Base-by-base conservation (phyloP, 345 rosid species). In the Cardiospermum halicacabum region DNA sequence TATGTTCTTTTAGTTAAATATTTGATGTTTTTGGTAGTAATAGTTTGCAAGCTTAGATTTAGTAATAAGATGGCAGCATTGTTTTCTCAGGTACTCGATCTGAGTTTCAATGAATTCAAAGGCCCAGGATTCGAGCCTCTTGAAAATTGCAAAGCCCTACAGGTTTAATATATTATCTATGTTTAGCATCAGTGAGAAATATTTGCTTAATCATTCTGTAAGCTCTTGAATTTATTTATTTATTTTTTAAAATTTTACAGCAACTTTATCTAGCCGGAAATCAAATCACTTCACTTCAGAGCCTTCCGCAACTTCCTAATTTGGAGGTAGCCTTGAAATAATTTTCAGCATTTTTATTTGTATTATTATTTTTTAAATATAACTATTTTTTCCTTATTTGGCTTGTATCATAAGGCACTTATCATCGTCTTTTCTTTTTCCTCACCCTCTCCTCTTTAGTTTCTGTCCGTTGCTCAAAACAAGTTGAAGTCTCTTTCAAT, bases 111-210 rank as follows among this genome's bases (percentile, higher is more conserved):
- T 85, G 98, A 93, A 71, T 93, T 93, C 78, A 93, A 90, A 79
- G 98, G 98, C 65, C 97, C 98, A 62, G 98, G 89, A 59, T 93
- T 93, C 82, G 98, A 93, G 68, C 98, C 98, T 60, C 94, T 93
- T 36, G 94, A 75, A 76, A 88, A 86, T 77, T 93, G 98, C 84
- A 88, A 84, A 75, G 82, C 82, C 68, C 78, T 93, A 53, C 98
- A 93, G 96, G 98, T 89, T 80, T 61, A 72, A 47, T n/a, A n/a
- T n/a, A n/a, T n/a, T n/a, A n/a, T 53, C 28, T 67, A 36, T 65
- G 47, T 19, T 24, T 65, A 53, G 10, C 27, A 40, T 50, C n/a
- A 43, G 27, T 53, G 56, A 47, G 48, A 54, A 13, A 50, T 15
- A 36, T 30, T 19, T 63, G 30, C 61, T 66, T 39, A 50, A 54